Base-by-base conservation (phyloP, 768 basidiomycete species). In the Cystobasidium tubakii region DNA sequence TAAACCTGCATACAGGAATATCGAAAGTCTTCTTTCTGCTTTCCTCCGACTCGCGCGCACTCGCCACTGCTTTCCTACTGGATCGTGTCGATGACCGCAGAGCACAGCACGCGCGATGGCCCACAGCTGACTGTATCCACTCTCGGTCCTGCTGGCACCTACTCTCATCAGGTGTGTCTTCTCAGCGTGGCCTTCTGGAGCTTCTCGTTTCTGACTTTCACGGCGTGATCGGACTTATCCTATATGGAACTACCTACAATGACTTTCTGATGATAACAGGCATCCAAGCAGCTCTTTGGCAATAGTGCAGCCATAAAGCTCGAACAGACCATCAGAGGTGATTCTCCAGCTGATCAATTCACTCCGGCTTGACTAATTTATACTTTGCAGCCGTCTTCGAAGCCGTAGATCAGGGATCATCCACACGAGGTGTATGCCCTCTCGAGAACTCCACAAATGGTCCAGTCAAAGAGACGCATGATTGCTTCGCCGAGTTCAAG, bases 361-460 rank as follows among this genome's bases (percentile, higher is more conserved):
- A 7, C 9, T 15, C 21, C 60, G 34, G 29, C 13, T 19, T 42
- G 23, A 10, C 33, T 9, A 25, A 34, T n/a, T 25, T 63, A 34
- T 31, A 39, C 15, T 39, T 15, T 39, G 7, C 70, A 78, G 78
- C 77, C 31, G 76, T 78, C 4, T 78, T 78, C 66, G 29, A 33
- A 2, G 69, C 75, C 10, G 73, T 76, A 50, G 29, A 43, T 2
- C 6, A 74, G 2, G 25, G 43, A 3, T 7, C n/a, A 1, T 15
- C 46, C 9, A 4, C 43, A 10, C 75, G 54, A 27, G 78, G 78
- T 17, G 33, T 79, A 66, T 75, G 76, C 13, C 78, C 78, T 13
- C 74, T 79, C 50, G 78, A 77, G 70, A 79, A 79, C 72, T 76
- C 77, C 36, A 76, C 75, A 12, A 77, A 77, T 71, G 78, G 78